Conservation (phyloP, 31 red algal species). For the Asparagopsis taxiformis region DNA sequence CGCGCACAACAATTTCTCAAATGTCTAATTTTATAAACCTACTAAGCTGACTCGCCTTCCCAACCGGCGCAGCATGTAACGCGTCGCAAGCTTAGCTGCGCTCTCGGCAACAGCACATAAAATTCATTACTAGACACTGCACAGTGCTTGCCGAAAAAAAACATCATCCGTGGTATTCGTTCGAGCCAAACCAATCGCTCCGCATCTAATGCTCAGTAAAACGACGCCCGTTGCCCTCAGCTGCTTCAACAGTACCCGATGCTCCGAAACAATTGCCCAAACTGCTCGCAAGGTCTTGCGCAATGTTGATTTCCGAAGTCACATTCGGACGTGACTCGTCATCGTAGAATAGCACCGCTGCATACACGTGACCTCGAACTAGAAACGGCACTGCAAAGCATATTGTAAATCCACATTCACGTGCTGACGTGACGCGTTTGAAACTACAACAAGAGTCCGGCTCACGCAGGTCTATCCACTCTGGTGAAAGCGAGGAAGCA, state of each 20-base stretch:
- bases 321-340: constrained; percentile 19
- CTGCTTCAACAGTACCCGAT: constrained; percentile 2
- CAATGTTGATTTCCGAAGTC: constrained; percentile 33
- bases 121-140: no score
- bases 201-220: no score
- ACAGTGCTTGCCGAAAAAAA: no score
- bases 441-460: constrained; percentile 26
- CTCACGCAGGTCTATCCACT: constrained; percentile 50
- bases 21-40: no score
- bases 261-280: constrained; percentile 70
- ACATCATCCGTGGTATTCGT: no score
- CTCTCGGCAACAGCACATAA: no score
- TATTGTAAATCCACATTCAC: constrained; percentile 34
- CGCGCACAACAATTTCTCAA: no score
- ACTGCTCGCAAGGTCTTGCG: constrained; percentile 51
- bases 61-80: no score
- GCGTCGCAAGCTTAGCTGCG: no score
- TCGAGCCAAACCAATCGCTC: no score
- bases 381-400: constrained; percentile 72
- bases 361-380: constrained; percentile 61
- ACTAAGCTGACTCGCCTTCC: no score
- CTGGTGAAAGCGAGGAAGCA: constrained; percentile 38
- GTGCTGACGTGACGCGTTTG: constrained; percentile 20
- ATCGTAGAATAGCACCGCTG: constrained; percentile 49
- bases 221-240: no score